Evolutionary conservation across 2,329 filamentous ascomycete species (phyloP), one percentile per base, ranked within the genome.

Genomic region (Epichloe aotearoae): DNA sequence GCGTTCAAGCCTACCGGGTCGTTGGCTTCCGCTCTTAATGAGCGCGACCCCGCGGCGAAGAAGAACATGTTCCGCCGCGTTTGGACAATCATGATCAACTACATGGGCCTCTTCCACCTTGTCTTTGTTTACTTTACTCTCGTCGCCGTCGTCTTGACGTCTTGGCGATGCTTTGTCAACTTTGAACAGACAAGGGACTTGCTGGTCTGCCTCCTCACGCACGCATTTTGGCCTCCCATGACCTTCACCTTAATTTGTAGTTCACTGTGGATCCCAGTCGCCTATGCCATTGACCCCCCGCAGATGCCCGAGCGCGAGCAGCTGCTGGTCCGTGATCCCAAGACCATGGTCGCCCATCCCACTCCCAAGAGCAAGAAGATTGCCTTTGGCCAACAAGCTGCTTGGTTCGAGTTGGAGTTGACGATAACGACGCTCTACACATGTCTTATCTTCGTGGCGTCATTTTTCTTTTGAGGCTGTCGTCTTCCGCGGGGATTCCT

Each of bases 221-320:
- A 82, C 59, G 77, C 76, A 12, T 77, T 76, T 64, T 83, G 79
- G 79, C 78, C 78, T 5, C 79, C 79, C 79, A 0, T 81, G 42
- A 74, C 76, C 0, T 81, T 78, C 64, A 57, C 80, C 42, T 75
- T 76, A 58, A 70, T 76, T 46, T 73, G 72, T 66, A 73, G 67
- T 47, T 75, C 75, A 1, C 65, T 78, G 26, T 80, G 76, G 75
- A 77, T 72, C 0, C 80, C 80, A 0, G 69, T 84, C 44, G 68
- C 69, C 1, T 84, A 84, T 59, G 76, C 78, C 23, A 74, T 83
- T 50, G 75, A 75, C 55, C 80, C 80, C 1, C 80, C 80, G 0
- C 64, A 59, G 3, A 73, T 80, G 66, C 76, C 78, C 0, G 74
- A 79, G 34, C 72, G 80, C 15, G 74, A 81, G 59, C 70, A 78